A percentile compares a stretch with the other conserved stretches of the same genome.
These are phyloP conservation scores for Phaeoacremonium minimum DNA, from an alignment of 2,329 filamentous ascomycete species.

Conservation along the genomic window DNA sequence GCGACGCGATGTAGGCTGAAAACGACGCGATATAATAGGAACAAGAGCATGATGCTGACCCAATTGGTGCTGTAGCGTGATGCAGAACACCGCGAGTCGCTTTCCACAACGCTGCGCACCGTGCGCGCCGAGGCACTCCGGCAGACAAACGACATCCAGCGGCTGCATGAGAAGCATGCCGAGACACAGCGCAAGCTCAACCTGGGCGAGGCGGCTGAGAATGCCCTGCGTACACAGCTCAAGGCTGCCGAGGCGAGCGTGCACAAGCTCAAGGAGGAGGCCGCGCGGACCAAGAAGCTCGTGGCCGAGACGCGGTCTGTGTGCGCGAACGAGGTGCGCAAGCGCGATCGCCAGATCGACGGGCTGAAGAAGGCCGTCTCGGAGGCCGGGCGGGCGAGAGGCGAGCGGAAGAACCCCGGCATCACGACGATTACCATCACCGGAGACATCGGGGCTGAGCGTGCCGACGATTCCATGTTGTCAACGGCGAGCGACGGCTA, in stretches of 20 bases:
- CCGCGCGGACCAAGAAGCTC: slow-evolving; percentile 71
- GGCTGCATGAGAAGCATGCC: slow-evolving; percentile 47
- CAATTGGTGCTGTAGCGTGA: too few relatives aligned
- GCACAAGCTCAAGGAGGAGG: slow-evolving; percentile 78
- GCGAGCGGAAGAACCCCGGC: slow-evolving; percentile 48
- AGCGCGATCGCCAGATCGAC: slow-evolving; percentile 85
- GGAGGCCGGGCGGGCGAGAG: slow-evolving; percentile 61
- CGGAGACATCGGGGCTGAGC: slow-evolving; percentile 34
- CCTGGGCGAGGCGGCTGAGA: slow-evolving; percentile 64
- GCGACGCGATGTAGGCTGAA: slow-evolving; percentile 67
- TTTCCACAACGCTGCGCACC: slow-evolving; percentile 72
- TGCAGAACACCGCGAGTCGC: slow-evolving; percentile 79
- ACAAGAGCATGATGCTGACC: too few relatives aligned
- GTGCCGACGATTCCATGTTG: slow-evolving; percentile 6
- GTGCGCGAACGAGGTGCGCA: slow-evolving; percentile 86
- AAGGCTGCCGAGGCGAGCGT: slow-evolving; percentile 70
- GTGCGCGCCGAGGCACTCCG: slow-evolving; percentile 72
- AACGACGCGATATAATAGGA: too few relatives aligned
- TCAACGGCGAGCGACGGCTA: slow-evolving; percentile 50
- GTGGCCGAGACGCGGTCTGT: slow-evolving; percentile 80
- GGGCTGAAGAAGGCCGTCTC: slow-evolving; percentile 81
- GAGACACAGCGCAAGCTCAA: slow-evolving; percentile 53
- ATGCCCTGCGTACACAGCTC: slow-evolving; percentile 64
- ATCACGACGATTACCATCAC: slow-evolving; percentile 55
- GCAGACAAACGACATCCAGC: slow-evolving; percentile 64